phyloP scores from a whole-genome alignment of 2,329 filamentous ascomycete genomes.

The Niveomyces coronatus region DNA sequence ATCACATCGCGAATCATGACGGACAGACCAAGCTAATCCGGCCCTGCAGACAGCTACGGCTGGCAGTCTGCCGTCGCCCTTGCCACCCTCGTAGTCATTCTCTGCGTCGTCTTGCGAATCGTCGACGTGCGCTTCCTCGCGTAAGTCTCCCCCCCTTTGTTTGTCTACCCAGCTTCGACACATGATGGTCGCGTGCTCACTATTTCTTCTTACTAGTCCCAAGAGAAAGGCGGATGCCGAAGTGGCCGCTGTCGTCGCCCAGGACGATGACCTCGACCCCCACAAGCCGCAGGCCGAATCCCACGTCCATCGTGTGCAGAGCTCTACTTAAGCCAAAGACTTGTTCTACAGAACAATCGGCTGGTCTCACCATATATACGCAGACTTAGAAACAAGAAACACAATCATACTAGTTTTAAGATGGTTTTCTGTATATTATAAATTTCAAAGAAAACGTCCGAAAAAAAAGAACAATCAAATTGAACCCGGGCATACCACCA shows the following conservation, averaged over 20 bases:
- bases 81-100: slow-evolving; percentile 32
- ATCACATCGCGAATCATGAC: neutral
- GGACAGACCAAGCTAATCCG: slow-evolving; percentile 1
- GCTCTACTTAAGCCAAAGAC: neutral
- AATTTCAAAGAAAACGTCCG: neutral
- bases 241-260: neutral
- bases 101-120: slow-evolving; percentile 32
- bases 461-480: neutral
- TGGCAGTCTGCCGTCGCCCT: slow-evolving; percentile 37
- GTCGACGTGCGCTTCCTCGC: slow-evolving; percentile 25
- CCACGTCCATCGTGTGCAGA: neutral
- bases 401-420: too few relatives aligned
- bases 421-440: neutral
- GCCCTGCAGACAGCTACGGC: slow-evolving; percentile 28
- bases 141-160: slow-evolving; percentile 1
- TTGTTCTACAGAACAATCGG: too few relatives aligned
- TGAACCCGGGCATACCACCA: too few relatives aligned
- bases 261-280: neutral
- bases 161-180: neutral
- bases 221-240: slow-evolving; percentile 8
- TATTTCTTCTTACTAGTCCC: neutral
- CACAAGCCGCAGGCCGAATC: slow-evolving; percentile 4
- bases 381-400: neutral
- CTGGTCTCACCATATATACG: too few relatives aligned
- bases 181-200: neutral